Conservation (phyloP, 1,284 basidiomycete species). For the Gomphus bonarii region DNA sequence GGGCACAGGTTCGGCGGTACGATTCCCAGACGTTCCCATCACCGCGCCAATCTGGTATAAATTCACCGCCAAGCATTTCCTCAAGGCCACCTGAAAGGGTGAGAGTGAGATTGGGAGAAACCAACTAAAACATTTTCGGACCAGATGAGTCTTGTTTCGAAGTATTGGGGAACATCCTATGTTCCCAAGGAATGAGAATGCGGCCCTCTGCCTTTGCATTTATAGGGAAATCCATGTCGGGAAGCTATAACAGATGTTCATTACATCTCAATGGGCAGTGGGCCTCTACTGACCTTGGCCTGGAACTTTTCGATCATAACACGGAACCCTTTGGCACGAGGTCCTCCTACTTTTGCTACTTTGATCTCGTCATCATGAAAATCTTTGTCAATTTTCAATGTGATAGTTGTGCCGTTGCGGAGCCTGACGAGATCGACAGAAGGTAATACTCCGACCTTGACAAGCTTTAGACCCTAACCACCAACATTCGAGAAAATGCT, state of each 20-base stretch:
- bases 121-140: constrained; percentile 22
- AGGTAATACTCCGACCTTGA: constrained; percentile 64
- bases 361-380: constrained; percentile 56
- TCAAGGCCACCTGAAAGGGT: constrained; percentile 40
- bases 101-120: background rate
- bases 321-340: constrained; percentile 67
- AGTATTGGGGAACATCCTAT: constrained; percentile 56
- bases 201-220: constrained; percentile 89
- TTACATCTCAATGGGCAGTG: background rate
- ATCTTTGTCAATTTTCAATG: constrained; percentile 50
- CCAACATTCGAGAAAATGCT: background rate
- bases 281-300: constrained; percentile 35
- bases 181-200: constrained; percentile 83
- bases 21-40: constrained; percentile 87
- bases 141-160: constrained; percentile 46
- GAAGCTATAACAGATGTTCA: constrained; percentile 41
- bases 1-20: constrained; percentile 83
- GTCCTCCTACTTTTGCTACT: constrained; percentile 25
- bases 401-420: constrained; percentile 48
- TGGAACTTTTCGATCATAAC: constrained; percentile 67
- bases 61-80: constrained; percentile 55
- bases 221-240: constrained; percentile 86
- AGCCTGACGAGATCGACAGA: constrained; percentile 82
- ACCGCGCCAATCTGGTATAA: constrained; percentile 75
- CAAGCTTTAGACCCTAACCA: constrained; percentile 6